These are phyloP conservation scores for Raffaelea albimanens DNA, from an alignment of 2,329 filamentous ascomycete genomes.

Conservation along the genomic window DNA sequence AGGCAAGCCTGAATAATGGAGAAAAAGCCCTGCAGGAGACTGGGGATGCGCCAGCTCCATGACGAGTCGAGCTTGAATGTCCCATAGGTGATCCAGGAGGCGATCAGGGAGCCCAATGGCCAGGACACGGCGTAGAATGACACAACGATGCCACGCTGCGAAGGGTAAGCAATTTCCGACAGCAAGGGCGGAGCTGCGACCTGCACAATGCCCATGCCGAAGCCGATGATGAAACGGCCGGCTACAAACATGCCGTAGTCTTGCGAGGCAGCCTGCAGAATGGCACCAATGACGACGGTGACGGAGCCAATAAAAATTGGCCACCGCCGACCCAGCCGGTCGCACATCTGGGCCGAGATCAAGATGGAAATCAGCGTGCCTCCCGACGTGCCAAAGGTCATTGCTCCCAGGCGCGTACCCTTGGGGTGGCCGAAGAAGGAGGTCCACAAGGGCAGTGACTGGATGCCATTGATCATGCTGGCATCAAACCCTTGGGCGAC, in stretches of 20 bases:
- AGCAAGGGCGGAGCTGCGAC: conserved; percentile 52
- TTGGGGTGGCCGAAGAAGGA: conserved; percentile 19
- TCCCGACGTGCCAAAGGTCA: conserved; percentile 14
- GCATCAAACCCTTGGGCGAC: conserved; percentile 23
- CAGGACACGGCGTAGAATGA: conserved; percentile 55
- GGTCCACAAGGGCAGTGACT: conserved; percentile 22
- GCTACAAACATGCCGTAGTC: conserved; percentile 53
- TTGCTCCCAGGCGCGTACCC: conserved; percentile 20
- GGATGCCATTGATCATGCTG: conserved; percentile 24
- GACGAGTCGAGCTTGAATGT: conserved; percentile 38
- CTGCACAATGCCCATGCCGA: conserved; percentile 51
- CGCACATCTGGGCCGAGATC: background rate
- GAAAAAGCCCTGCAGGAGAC: conserved; percentile 8
- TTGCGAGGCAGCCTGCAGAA: conserved; percentile 45
- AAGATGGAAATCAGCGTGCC: conserved; percentile 9
- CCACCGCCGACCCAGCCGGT: conserved; percentile 39
- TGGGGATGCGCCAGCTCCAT: conserved; percentile 45
- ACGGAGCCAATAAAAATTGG: conserved; percentile 38
- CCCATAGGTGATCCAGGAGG: conserved; percentile 31
- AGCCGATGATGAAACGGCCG: conserved; percentile 48
- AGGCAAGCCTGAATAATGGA: conserved; percentile 11
- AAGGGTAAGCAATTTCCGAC: conserved; percentile 49
- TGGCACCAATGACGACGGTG: conserved; percentile 40
- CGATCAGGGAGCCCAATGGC: conserved; percentile 39
- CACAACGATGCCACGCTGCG: conserved; percentile 46